Evolutionary conservation across 78 protist genomes (phyloP).

Genomic region (Capsaspora owczarzaki): DNA sequence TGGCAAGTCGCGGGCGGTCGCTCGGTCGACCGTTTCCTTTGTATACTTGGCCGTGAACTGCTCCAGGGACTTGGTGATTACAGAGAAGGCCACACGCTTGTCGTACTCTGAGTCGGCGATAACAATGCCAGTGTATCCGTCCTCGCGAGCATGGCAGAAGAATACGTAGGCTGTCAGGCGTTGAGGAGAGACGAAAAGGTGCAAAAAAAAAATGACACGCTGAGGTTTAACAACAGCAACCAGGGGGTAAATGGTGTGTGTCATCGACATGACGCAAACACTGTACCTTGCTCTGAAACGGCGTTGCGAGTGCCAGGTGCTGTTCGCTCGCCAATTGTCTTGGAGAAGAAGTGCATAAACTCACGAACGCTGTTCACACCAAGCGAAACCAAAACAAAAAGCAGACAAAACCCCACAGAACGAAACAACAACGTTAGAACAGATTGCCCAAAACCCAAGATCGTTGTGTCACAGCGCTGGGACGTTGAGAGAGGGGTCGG

Average conservation of each 20-base stretch:
- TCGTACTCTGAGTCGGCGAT: conserved; percentile 22
- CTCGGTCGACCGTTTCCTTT: neutral
- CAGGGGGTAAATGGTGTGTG: neutral
- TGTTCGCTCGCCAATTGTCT: conserved; percentile 19
- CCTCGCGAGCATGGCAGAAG: conserved; percentile 6
- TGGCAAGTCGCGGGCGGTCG: neutral
- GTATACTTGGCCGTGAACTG: neutral
- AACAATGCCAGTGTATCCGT: conserved; percentile 8
- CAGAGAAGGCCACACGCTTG: conserved; percentile 43
- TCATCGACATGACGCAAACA: neutral
- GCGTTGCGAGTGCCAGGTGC: neutral
- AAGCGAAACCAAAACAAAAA: neutral
- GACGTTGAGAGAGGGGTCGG: too few species aligned
- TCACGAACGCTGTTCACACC: neutral
- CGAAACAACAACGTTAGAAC: neutral
- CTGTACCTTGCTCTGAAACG: neutral
- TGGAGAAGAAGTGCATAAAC: conserved; percentile 17
- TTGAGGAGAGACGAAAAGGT: neutral
- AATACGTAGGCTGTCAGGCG: neutral
- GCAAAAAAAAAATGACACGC: neutral
- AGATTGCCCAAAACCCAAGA: too few species aligned
- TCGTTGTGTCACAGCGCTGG: too few species aligned
- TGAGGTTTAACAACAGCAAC: neutral
- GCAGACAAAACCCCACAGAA: neutral
- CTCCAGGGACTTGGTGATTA: neutral